phyloP scores from a whole-genome alignment of 306 rosid genomes.

The Gillenia trifoliata region DNA sequence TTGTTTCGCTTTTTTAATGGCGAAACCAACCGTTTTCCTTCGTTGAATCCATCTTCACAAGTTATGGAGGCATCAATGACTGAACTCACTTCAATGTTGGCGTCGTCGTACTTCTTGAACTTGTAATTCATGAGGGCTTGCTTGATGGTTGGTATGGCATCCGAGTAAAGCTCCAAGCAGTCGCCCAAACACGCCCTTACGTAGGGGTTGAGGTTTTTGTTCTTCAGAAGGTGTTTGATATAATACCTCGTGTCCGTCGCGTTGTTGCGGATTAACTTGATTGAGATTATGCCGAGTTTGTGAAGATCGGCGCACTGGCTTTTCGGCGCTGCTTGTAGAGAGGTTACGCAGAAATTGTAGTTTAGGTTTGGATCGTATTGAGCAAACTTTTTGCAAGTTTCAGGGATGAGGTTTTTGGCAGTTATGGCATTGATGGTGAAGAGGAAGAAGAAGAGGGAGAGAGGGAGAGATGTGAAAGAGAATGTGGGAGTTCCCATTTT shows the following conservation, averaged over 20 bases:
- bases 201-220: constrained; percentile 15
- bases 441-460: constrained; percentile 16
- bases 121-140: constrained; percentile 38
- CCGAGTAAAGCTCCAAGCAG: constrained; percentile 52
- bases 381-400: constrained; percentile 51
- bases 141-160: constrained; percentile 33
- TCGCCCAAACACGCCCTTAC: constrained; percentile 42
- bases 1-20: constrained; percentile 54
- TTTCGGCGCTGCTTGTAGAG: constrained; percentile 37
- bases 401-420: constrained; percentile 34
- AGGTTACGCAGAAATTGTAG: constrained; percentile 53
- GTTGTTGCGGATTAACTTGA: constrained; percentile 38
- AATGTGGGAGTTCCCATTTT: constrained; percentile 10
- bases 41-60: constrained; percentile 74
- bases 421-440: constrained; percentile 3
- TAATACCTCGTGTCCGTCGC: constrained; percentile 32
- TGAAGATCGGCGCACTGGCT: constrained; percentile 27
- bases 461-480: constrained; percentile 12
- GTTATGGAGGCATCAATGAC: constrained; percentile 52
- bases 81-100: constrained; percentile 41
- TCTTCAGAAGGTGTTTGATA: constrained; percentile 41
- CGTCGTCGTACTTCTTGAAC: constrained; percentile 38
- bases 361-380: constrained; percentile 49
- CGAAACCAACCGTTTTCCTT: constrained; percentile 27
- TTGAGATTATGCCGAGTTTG: constrained; percentile 44